Conservation (phyloP, 495 filamentous ascomycete genomes). For the Physcia stellaris region DNA sequence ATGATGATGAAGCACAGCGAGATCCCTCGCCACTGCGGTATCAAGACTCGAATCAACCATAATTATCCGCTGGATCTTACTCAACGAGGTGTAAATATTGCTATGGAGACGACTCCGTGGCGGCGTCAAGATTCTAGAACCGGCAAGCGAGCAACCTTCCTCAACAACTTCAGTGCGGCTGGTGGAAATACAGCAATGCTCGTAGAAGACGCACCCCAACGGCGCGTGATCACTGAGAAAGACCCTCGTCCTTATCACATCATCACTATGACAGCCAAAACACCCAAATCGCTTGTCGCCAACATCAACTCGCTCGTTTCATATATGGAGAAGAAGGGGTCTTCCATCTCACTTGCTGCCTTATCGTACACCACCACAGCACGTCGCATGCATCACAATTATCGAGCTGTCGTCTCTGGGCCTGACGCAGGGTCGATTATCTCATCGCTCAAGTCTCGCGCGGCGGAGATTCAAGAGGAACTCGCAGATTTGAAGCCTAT, state of each 20-base stretch:
- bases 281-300: slow-evolving; percentile 15
- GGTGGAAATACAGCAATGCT: slow-evolving; percentile 22
- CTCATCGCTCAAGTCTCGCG: not conserved
- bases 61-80: slow-evolving; percentile 15
- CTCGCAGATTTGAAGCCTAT: not conserved
- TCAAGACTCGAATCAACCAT: slow-evolving; percentile 31
- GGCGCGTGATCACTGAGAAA: not conserved
- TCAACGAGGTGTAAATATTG: slow-evolving; percentile 19
- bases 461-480: not conserved
- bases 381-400: slow-evolving; percentile 49
- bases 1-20: slow-evolving; percentile 20
- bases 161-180: slow-evolving; percentile 28
- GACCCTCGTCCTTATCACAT: slow-evolving; percentile 11
- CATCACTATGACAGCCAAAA: slow-evolving; percentile 18
- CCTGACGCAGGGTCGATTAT: not conserved
- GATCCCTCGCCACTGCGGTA: slow-evolving; percentile 26
- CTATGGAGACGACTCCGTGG: slow-evolving; percentile 17
- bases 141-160: slow-evolving; percentile 11
- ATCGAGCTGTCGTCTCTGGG: slow-evolving; percentile 23
- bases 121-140: not conserved
- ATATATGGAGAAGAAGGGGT: slow-evolving; percentile 40
- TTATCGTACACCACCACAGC: slow-evolving; percentile 60
- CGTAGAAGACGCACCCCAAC: slow-evolving; percentile 15
- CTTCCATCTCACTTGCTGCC: slow-evolving; percentile 29
- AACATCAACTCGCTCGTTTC: slow-evolving; percentile 15